These are phyloP conservation scores for Zymoseptoria brevis DNA, from an alignment of 2,329 filamentous ascomycete genomes.

Conservation along the genomic window DNA sequence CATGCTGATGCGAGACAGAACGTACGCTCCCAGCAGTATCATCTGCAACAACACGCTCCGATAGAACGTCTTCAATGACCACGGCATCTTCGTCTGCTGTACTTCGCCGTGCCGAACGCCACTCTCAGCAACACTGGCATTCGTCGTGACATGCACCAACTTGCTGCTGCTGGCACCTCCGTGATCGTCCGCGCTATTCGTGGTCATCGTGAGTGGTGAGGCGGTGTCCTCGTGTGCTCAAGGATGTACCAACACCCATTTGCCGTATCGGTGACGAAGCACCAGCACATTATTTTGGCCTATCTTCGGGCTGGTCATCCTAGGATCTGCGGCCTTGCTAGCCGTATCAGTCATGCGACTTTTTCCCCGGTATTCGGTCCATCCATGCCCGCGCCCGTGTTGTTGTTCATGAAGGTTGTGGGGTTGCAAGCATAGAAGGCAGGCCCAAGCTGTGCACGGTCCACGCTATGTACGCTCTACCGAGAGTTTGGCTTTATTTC, in stretches of 20 bases:
- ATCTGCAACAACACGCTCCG: conserved; percentile 20
- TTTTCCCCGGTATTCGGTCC: background rate
- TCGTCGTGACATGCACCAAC: background rate
- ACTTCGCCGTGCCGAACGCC: background rate
- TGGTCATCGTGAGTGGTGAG: background rate
- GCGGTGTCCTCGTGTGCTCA: background rate
- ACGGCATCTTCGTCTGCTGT: background rate
- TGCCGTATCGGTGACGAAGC: background rate
- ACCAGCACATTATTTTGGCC: background rate
- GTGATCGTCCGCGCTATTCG: background rate
- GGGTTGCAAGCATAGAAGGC: background rate
- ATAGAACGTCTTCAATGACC: conserved; percentile 10
- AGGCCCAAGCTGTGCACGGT: too few relatives aligned
- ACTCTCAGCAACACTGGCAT: background rate
- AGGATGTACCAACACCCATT: background rate
- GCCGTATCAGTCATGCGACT: background rate
- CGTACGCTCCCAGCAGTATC: conserved; percentile 20
- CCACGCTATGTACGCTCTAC: too few relatives aligned
- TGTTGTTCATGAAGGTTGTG: background rate
- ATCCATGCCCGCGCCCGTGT: background rate
- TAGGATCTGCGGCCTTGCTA: background rate
- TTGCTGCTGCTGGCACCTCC: background rate
- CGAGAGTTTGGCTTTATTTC: too few relatives aligned
- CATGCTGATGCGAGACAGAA: background rate
- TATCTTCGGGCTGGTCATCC: background rate